A percentile compares a stretch with the other conserved stretches of the same genome.
Evolutionary conservation across 345 rosid genomes (phyloP).

Genomic region (Triadica sebifera): DNA sequence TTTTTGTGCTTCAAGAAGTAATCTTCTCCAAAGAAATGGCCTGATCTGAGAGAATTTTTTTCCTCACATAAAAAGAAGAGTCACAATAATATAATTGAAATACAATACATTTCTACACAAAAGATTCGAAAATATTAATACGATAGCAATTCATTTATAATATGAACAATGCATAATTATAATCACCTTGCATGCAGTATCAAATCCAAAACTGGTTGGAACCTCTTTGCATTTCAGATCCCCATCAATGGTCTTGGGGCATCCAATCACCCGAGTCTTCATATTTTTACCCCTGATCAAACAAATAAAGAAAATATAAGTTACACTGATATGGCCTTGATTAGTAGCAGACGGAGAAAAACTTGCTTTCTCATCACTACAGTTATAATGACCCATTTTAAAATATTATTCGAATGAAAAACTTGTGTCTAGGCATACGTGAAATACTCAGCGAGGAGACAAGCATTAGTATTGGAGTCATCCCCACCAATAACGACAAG

Average conservation of each 20-base stretch:
- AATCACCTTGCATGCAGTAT: constrained; percentile 98
- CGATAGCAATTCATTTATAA: no score
- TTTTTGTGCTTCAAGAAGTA: no score
- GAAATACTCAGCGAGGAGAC: constrained; percentile 94
- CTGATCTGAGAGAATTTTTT: no score
- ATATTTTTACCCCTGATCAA: constrained; percentile 66
- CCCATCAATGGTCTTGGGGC: constrained; percentile 99
- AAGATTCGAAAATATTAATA: no score
- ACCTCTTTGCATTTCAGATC: constrained; percentile 98
- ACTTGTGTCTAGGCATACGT: constrained; percentile 35
- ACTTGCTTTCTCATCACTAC: not conserved
- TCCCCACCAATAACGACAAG: constrained; percentile 95
- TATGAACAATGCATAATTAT: not conserved
- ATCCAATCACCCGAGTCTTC: constrained; percentile 88
- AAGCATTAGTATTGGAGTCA: constrained; percentile 97
- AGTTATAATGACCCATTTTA: not conserved
- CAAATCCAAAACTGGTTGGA: constrained; percentile 96
- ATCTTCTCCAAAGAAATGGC: no score
- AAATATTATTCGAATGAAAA: not conserved
- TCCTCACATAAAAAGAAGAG: no score
- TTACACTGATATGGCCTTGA: not conserved
- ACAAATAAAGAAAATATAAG: constrained; percentile 3
- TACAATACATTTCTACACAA: no score
- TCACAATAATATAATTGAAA: no score
- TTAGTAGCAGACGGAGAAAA: not conserved